Base-by-base conservation (phyloP, 176 grass and related monocot genomes). In the Tillandsia fasciculata region DNA sequence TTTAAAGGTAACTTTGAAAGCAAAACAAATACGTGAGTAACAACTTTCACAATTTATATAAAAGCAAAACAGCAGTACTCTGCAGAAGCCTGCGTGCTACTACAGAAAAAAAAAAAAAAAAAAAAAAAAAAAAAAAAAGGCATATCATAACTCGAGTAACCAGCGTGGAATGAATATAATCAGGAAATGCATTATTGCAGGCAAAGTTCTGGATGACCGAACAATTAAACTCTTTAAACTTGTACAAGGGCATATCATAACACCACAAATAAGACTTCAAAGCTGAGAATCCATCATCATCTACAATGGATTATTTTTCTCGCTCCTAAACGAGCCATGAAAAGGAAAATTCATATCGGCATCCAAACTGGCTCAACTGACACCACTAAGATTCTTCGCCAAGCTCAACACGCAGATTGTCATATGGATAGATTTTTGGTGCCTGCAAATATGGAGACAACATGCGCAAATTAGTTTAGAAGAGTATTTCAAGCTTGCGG, bases 371-470 rank as follows among this genome's bases (percentile, higher is more conserved):
- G 51, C 17, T 61, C 0, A 65, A 15, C n/a, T 50, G 49, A 72
- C 68, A 26, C 48, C 63, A 68, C 56, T 84, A 91, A 51, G 82
- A 76, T 63, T 91, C 75, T 65, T 78, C 87, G 58, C 90, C 95
- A 52, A 99, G 90, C 52, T 99, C 95, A 9, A 27, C 82, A 29
- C 85, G 86, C 77, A 99, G 80, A 78, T 94, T 90, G 80, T 91
- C 95, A 1, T 72, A 94, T 7, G 90, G 95, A 71, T 99, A 99
- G 15, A 99, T 84, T 88, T 99, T 99, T 76, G 95, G 95, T 24
- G 95, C 88, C 95, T 99, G 82, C 67, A 77, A 65, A 17, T 53
- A 67, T 26, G 48, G 78, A 69, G 28, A 74, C 9, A 8, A 63
- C 0, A 51, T 67, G 11, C 28, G 14, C 72, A 17, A 28, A 67